Conservation (phyloP, 441 rosid genomes). For the Bocquillonia castaneifolia region DNA sequence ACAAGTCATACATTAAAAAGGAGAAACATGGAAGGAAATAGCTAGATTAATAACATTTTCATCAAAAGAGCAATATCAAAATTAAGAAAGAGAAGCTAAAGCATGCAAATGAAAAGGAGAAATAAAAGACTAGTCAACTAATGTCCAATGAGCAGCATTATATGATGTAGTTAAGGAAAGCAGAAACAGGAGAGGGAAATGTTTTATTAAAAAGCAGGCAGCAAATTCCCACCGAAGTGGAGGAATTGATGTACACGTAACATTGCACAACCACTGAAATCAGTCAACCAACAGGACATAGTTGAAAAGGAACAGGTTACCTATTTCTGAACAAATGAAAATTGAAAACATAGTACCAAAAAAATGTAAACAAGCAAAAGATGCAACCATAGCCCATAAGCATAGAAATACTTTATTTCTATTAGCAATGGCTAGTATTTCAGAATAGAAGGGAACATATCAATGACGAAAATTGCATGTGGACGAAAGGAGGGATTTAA, state of each 20-base stretch:
- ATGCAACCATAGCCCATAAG: no score
- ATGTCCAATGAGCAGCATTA: no score
- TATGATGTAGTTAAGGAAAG: no score
- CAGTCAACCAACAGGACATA: conserved; percentile 19
- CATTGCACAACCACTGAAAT: conserved; percentile 4
- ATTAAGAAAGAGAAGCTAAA: no score
- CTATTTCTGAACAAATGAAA: conserved; percentile 17
- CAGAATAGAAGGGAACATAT: no score
- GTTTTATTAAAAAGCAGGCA: not conserved
- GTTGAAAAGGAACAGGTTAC: conserved; percentile 4
- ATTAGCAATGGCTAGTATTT: no score
- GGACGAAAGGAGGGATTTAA: no score
- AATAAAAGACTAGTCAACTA: no score
- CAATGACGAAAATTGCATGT: no score
- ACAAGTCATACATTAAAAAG: not conserved
- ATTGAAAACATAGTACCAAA: not conserved
- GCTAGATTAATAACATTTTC: not conserved
- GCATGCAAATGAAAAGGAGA: not conserved
- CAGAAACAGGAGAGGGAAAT: not conserved
- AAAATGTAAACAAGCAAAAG: no score
- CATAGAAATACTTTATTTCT: no score
- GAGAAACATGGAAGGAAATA: not conserved
- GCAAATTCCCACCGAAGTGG: conserved; percentile 10
- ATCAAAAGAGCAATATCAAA: no score
- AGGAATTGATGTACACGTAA: not conserved